These are phyloP conservation scores for Cladorrhinum samala DNA, from an alignment of 495 filamentous ascomycete genomes.

Conservation along the genomic window DNA sequence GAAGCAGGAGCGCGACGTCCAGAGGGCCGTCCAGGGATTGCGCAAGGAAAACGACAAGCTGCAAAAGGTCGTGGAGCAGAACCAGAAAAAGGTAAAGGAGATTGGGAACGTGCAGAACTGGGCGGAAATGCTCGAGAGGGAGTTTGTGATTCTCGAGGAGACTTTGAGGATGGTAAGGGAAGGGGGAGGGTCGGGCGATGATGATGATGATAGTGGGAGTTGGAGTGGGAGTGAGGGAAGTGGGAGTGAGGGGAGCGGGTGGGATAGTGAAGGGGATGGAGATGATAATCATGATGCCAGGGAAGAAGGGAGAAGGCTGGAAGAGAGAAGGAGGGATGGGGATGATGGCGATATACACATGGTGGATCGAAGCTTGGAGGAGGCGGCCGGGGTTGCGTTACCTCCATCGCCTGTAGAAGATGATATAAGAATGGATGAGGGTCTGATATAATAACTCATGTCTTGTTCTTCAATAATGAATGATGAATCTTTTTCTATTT, in stretches of 20 bases:
- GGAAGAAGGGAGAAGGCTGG: background rate
- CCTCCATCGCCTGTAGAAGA: too few species aligned
- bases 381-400: too few species aligned
- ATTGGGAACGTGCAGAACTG: constrained; percentile 96
- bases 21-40: constrained; percentile 57
- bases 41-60: constrained; percentile 65
- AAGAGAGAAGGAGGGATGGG: background rate
- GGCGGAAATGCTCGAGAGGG: constrained; percentile 92
- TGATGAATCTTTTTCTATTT: background rate
- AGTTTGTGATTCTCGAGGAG: constrained; percentile 84
- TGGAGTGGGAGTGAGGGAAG: constrained; percentile 31
- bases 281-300: constrained; percentile 5
- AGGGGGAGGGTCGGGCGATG: constrained; percentile 25
- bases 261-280: constrained; percentile 5
- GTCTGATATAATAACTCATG: too few species aligned
- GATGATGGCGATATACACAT: background rate
- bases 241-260: constrained; percentile 21
- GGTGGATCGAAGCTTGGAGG: background rate
- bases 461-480: too few species aligned
- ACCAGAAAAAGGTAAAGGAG: constrained; percentile 74
- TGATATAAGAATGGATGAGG: too few species aligned
- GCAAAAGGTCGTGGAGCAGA: constrained; percentile 60
- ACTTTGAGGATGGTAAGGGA: constrained; percentile 61
- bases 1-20: constrained; percentile 66
- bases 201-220: constrained; percentile 16